phyloP scores from a whole-genome alignment of 108 stramenopile species.

The Pseudonitzschia pungens region DNA sequence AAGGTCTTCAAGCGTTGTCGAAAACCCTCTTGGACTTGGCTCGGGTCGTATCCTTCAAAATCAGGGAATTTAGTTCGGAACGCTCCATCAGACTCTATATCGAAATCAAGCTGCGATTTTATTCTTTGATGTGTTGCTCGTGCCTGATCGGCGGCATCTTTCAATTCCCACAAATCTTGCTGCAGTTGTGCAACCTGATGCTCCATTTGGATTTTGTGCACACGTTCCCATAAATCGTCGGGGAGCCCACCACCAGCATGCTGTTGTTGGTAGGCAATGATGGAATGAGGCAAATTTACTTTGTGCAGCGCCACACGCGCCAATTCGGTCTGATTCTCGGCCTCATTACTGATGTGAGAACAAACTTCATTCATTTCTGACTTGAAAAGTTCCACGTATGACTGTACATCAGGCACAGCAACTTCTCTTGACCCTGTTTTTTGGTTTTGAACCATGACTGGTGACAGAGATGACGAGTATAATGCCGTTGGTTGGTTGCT shows the following conservation, averaged over 20 bases:
- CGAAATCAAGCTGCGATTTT: slow-evolving; percentile 39
- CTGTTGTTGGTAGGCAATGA: slow-evolving; percentile 53
- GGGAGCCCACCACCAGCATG: slow-evolving; percentile 46
- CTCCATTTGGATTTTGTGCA: slow-evolving; percentile 39
- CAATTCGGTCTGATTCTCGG: slow-evolving; percentile 37
- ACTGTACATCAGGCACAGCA: background rate
- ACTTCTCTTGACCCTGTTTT: background rate
- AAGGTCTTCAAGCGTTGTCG: slow-evolving; percentile 36
- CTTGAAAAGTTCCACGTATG: slow-evolving; percentile 32
- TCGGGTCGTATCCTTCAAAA: slow-evolving; percentile 34
- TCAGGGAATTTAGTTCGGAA: slow-evolving; percentile 42
- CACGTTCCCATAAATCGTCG: slow-evolving; percentile 46
- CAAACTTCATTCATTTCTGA: slow-evolving; percentile 38
- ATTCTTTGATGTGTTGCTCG: slow-evolving; percentile 27
- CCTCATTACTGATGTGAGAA: slow-evolving; percentile 18
- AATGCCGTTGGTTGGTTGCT: background rate
- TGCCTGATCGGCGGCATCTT: slow-evolving; percentile 48
- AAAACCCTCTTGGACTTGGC: slow-evolving; percentile 39
- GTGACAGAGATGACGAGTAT: background rate
- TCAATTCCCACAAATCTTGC: slow-evolving; percentile 54
- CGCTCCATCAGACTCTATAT: slow-evolving; percentile 38
- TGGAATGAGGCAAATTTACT: slow-evolving; percentile 51
- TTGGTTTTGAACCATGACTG: background rate
- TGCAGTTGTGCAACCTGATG: slow-evolving; percentile 31
- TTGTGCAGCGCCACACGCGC: slow-evolving; percentile 36